Conservation (phyloP, 805 yeast genomes). For the Ogataea polymorpha region DNA sequence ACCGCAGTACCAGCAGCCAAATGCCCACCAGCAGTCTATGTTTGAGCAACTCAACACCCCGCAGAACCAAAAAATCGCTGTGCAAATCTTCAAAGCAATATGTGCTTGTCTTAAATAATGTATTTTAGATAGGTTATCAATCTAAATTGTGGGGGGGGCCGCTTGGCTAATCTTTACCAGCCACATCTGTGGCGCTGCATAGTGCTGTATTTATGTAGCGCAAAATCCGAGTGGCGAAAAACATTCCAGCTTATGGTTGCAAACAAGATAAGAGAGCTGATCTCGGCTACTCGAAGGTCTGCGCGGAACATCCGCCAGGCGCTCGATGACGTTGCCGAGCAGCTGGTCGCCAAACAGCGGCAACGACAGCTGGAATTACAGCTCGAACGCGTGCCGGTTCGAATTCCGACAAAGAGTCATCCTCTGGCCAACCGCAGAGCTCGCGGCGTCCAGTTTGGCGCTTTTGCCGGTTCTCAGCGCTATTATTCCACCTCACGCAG, state of each 20-base stretch:
- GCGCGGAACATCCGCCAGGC: conserved; percentile 46
- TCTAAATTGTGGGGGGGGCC: background rate
- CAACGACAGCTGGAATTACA: conserved; percentile 31
- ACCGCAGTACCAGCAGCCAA: conserved; percentile 29
- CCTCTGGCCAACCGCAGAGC: conserved; percentile 22
- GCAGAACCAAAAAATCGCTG: conserved; percentile 17
- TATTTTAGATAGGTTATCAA: background rate
- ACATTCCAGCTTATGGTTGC: conserved; percentile 29
- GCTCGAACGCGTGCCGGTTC: conserved; percentile 40
- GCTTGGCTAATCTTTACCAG: background rate
- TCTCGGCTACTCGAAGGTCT: conserved; percentile 43
- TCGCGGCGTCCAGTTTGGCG: conserved; percentile 18
- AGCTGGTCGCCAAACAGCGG: conserved; percentile 25
- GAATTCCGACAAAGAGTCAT: conserved; percentile 22
- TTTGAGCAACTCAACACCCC: conserved; percentile 8
- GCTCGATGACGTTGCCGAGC: conserved; percentile 46
- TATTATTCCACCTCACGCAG: conserved; percentile 16
- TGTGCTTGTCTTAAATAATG: conserved; percentile 16
- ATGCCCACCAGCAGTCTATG: conserved; percentile 25
- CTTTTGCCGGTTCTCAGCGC: conserved; percentile 19
- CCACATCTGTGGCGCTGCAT: background rate
- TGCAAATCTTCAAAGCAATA: conserved; percentile 13
- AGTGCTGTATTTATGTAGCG: background rate
- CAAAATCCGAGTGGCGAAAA: conserved; percentile 12
- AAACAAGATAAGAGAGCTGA: conserved; percentile 40